Base-by-base conservation (phyloP, 2,329 filamentous ascomycete genomes). In the Hymenoscyphus albidus region DNA sequence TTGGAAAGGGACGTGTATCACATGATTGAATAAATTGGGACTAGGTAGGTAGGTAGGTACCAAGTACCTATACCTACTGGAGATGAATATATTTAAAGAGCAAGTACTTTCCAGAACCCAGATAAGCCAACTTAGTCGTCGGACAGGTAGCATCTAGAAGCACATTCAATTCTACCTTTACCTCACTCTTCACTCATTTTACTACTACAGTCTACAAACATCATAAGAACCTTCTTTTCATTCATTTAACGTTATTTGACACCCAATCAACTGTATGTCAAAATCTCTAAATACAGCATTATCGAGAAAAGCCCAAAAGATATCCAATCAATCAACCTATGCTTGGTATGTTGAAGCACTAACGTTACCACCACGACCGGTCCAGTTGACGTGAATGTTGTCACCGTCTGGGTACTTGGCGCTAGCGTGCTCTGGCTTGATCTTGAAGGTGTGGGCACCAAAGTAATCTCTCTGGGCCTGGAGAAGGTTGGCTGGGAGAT, bases 391-490 rank as follows among this genome's bases (percentile, higher is more conserved):
- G 87, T 99, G 95, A 78, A 94, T 95, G 80, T 98, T 88, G 82
- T 93, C 83, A 79, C 89, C 92, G 74, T 84, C 87, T 71, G 88
- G 89, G 84, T 96, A 96, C 82, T 92, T 93, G 65, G 83, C 87
- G 79, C 76, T 90, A 73, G 90, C 90, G 71, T 74, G 76, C 82
- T 94, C 90, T 67, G 91, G 90, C 89, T 95, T 94, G 82, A 95
- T 86, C 75, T 83, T 83, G 88, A 95, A 95, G 72, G 91, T 95
- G 85, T 95, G 91, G 70, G 91, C 91, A 79, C 95, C 95, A 78
- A 99, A 99, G 91, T 98, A 99, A 80, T 99, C 95, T 84, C 95
- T 91, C 87, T 99, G 95, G 65, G 94, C 95, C 85, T 99, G 95
- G 76, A 99, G 88, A 70, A 99, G 85, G 87, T 98, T 99, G 85